Base-by-base conservation (phyloP, 345 rosid species). In the Orychophragmus violaceus region DNA sequence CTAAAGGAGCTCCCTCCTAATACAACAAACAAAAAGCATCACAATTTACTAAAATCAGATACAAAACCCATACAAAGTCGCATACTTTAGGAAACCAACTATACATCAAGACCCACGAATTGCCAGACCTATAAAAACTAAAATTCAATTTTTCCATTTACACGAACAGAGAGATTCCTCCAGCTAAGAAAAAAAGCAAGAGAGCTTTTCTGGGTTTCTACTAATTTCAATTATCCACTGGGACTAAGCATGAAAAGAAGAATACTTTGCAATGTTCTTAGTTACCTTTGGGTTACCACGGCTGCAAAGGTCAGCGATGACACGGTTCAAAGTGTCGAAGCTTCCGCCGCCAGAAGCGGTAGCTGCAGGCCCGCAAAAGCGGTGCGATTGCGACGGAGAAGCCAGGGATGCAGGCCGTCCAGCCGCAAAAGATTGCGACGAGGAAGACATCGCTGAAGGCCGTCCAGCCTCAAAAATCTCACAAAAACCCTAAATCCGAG, bases 1-100 rank as follows among this genome's bases (percentile, higher is more conserved):
- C 94, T 74, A 85, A 68, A 17, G 89, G 41, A 44, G 90, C 84
- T 61, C 94, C 97, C 71, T 93, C 98, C 97, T 90, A 60, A 25
- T 23, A 68, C 21, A 37, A 35, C 24, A 70, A 37, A 25, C 54
- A 12, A 54, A 18, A 49, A 28, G 3, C 50, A 62, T 63, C 52
- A 28, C 17, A 18, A 35, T 29, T 63, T 62, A 25, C 65, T 45
- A 18, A 23, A 25, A 72, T 27, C 37, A 62, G 12, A 51, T 19
- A 14, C 52, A 49, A 48, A 65, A 54, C 36, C 16, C 22, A n/a
- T 24, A 39, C 22, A 54, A 60, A 51, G n/a, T n/a, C n/a, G n/a
- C n/a, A n/a, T n/a, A n/a, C n/a, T n/a, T n/a, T n/a, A n/a, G n/a
- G n/a, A 51, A 66, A 19, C 49, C 8, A 68, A 35, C 19, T 41